Conservation (phyloP, 2,329 filamentous ascomycete genomes). For the Myriosclerotinia duriaeana region DNA sequence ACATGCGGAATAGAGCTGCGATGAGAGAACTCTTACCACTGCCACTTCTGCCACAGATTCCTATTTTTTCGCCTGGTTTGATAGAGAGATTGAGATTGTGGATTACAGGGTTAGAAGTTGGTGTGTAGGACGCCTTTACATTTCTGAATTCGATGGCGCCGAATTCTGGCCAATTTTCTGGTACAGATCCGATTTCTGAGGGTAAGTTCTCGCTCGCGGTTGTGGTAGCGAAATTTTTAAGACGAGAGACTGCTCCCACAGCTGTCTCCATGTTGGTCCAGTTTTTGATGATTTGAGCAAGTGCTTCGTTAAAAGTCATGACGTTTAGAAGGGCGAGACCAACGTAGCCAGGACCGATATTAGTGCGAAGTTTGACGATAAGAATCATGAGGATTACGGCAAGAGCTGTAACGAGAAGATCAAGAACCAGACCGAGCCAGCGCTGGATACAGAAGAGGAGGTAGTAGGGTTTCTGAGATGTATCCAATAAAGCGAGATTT, state of each 20-base stretch:
- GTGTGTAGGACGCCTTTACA: constrained; percentile 39
- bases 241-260: constrained; percentile 34
- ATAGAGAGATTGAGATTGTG: constrained; percentile 45
- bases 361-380: constrained; percentile 38
- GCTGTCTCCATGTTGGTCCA: constrained; percentile 38
- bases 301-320: constrained; percentile 33
- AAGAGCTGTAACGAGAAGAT: constrained; percentile 34
- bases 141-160: constrained; percentile 42
- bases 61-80: constrained; percentile 53
- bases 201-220: constrained; percentile 31
- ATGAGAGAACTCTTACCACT: constrained; percentile 49
- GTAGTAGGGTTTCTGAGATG: constrained; percentile 58
- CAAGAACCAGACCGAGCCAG: constrained; percentile 52
- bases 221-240: constrained; percentile 27
- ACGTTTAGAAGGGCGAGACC: constrained; percentile 40
- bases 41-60: constrained; percentile 50
- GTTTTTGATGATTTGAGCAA: constrained; percentile 32
- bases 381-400: constrained; percentile 42
- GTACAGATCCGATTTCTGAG: constrained; percentile 24
- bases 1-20: constrained; percentile 50
- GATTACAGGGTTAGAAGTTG: constrained; percentile 28
- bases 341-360: constrained; percentile 36
- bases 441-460: constrained; percentile 57
- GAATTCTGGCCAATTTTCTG: constrained; percentile 32
- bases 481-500: constrained; percentile 51